phyloP scores from a whole-genome alignment of 1,284 basidiomycete genomes.

The Neonothopanus nambi region DNA sequence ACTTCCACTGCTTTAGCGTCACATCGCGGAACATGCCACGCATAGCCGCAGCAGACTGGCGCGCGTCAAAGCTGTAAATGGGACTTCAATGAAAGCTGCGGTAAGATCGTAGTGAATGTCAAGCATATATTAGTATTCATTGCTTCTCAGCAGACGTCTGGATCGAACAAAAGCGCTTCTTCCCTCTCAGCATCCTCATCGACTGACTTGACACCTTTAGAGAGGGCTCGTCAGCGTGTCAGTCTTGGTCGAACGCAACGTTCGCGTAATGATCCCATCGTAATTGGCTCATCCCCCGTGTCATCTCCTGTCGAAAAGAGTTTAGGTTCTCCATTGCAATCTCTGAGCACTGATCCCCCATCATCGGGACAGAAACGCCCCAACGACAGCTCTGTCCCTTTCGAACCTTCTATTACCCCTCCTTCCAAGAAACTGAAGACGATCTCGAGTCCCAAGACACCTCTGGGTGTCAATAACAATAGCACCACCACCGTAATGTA shows the following conservation, averaged over 20 bases:
- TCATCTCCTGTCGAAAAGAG: not conserved
- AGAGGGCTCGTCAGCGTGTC: not conserved
- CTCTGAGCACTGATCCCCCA: not conserved
- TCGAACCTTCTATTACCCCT: slow-evolving; percentile 7
- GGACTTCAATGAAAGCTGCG: not conserved
- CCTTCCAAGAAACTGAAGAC: slow-evolving; percentile 32
- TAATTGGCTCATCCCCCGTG: not conserved
- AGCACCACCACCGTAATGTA: not conserved
- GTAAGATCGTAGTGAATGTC: too few relatives aligned
- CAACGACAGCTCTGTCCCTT: slow-evolving; percentile 35
- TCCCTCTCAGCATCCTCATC: not conserved
- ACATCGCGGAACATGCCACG: slow-evolving; percentile 31
- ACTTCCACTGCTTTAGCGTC: slow-evolving; percentile 22
- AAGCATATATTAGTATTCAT: too few relatives aligned
- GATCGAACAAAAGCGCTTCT: not conserved
- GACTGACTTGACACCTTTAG: not conserved
- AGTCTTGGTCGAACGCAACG: not conserved
- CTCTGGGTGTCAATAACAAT: slow-evolving; percentile 30
- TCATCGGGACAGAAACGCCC: not conserved
- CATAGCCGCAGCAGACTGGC: slow-evolving; percentile 26
- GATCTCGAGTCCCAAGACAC: slow-evolving; percentile 26
- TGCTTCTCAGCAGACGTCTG: not conserved
- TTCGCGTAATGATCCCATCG: not conserved
- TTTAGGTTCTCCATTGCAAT: not conserved
- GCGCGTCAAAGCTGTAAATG: slow-evolving; percentile 24